Conservation (phyloP, 176 grass and related monocot species). For the Stipa capillata region DNA sequence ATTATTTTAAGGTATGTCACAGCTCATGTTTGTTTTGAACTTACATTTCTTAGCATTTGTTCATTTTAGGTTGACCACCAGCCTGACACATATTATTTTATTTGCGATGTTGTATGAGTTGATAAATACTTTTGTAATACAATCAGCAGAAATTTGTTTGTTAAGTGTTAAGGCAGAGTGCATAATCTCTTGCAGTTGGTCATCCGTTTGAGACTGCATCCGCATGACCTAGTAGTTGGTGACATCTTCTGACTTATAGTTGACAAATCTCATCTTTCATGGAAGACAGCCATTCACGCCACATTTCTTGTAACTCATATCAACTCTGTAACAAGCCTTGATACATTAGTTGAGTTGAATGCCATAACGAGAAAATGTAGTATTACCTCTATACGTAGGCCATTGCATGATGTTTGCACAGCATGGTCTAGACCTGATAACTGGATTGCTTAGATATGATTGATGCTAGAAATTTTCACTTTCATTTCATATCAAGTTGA, state of each 20-base stretch:
- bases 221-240: slow-evolving; percentile 15
- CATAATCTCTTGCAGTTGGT: neutral
- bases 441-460: neutral
- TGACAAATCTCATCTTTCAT: neutral
- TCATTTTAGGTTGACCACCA: neutral
- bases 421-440: neutral
- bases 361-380: too few species aligned
- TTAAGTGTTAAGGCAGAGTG: neutral
- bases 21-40: neutral
- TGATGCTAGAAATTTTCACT: neutral
- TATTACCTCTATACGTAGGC: neutral
- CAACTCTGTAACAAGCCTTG: too few species aligned
- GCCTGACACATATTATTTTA: neutral
- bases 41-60: neutral
- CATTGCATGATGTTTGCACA: neutral
- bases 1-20: slow-evolving; percentile 88
- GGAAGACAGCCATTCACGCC: neutral
- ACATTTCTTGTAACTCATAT: too few species aligned
- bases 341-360: too few species aligned
- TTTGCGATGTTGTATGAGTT: neutral
- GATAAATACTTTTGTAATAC: neutral
- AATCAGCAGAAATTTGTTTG: neutral
- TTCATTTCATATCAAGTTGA: neutral
- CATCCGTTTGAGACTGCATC: neutral
- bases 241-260: neutral